Conservation (phyloP, 208 protist species). For the Trypanosoma melophagium region DNA sequence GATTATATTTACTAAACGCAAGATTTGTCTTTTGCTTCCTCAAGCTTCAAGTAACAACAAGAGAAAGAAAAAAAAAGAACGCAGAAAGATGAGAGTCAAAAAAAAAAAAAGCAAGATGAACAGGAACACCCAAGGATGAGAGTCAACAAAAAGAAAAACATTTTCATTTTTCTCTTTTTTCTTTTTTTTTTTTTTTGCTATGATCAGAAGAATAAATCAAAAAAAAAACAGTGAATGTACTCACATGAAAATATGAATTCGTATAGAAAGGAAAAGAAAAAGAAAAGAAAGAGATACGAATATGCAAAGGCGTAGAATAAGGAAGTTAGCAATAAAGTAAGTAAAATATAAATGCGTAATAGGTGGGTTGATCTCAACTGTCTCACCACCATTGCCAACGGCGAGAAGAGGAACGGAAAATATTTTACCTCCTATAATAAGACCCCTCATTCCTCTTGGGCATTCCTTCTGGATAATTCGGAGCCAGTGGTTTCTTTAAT, state of each 20-base stretch:
- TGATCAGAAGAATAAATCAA: constrained; percentile 25
- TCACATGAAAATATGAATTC: constrained; percentile 3
- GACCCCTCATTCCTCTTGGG: no score
- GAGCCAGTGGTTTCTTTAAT: constrained; percentile 47
- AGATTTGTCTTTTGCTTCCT: no score
- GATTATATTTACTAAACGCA: no score
- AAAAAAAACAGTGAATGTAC: constrained; percentile 21
- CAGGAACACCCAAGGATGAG: no score
- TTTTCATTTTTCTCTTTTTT: no score
- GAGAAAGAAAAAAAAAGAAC: no score
- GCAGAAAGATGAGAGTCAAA: no score
- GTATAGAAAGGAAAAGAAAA: background rate
- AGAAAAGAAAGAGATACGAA: background rate
- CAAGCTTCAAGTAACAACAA: no score
- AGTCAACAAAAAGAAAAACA: constrained; percentile 3
- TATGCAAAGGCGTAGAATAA: background rate
- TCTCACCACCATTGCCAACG: background rate
- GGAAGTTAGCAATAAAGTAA: background rate
- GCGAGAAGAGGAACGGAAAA: background rate
- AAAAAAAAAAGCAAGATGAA: no score
- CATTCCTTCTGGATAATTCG: background rate
- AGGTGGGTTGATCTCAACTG: no score
- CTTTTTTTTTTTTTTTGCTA: background rate
- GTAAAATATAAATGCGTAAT: background rate
- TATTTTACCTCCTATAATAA: background rate